Evolutionary conservation across 106 monocot genomes (phyloP).

Genomic region (Phalaenopsis aphrodite): DNA sequence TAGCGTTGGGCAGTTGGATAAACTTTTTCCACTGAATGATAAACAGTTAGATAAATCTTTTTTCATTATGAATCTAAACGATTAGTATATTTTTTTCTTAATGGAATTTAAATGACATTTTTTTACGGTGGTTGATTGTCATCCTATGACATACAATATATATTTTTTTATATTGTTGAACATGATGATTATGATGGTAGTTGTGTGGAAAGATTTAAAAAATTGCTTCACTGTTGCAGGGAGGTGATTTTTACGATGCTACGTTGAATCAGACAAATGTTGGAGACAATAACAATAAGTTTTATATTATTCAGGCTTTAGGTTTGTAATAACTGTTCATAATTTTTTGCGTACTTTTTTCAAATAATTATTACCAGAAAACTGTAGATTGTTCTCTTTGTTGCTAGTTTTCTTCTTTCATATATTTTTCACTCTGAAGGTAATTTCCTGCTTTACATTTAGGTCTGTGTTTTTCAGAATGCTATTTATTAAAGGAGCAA

Average conservation of each 20-base stretch:
- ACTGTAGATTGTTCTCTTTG: not conserved
- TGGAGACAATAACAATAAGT: conserved; percentile 87
- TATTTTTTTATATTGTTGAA: no score
- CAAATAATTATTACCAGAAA: not conserved
- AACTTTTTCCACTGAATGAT: not conserved
- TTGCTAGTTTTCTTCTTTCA: not conserved
- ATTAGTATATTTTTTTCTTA: not conserved
- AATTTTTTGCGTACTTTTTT: conserved; percentile 1
- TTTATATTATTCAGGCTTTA: conserved; percentile 83
- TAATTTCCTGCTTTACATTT: not conserved
- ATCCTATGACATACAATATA: no score
- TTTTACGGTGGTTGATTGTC: not conserved
- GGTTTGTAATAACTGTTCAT: conserved; percentile 33
- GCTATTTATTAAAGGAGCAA: not conserved
- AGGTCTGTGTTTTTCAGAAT: not conserved
- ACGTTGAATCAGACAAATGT: conserved; percentile 88
- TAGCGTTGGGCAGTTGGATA: not conserved
- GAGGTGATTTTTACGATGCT: conserved; percentile 75
- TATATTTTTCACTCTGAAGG: not conserved
- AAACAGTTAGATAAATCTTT: not conserved
- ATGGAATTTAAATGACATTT: not conserved
- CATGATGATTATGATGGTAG: no score
- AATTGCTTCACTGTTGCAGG: conserved; percentile 30
- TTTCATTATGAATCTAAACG: not conserved
- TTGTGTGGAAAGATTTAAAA: not conserved